These are phyloP conservation scores for Populus nigra DNA, from an alignment of 345 rosid species.

Conservation along the genomic window DNA sequence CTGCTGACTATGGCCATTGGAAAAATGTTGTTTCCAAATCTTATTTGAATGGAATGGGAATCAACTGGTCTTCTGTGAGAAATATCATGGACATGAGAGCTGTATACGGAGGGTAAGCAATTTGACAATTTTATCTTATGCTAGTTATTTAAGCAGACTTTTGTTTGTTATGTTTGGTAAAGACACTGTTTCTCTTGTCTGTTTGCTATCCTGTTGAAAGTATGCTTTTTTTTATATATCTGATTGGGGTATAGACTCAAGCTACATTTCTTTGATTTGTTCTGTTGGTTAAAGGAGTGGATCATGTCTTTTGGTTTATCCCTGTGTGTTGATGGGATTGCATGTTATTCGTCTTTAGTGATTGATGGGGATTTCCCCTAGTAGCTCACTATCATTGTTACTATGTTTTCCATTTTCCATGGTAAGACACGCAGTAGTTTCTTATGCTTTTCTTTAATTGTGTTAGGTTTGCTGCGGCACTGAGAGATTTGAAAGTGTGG, in stretches of 20 bases:
- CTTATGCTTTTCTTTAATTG: slow-evolving; percentile 15
- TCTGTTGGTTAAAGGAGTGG: neutral
- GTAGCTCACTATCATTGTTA: neutral
- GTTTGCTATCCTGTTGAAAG: neutral
- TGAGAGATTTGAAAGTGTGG: slow-evolving; percentile 73
- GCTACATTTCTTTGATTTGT: neutral
- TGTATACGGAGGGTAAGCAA: slow-evolving; percentile 80
- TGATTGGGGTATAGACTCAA: neutral
- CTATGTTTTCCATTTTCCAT: neutral
- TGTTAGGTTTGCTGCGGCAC: slow-evolving; percentile 70
- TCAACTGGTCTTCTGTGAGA: slow-evolving; percentile 77
- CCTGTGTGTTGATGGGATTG: neutral
- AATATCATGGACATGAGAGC: slow-evolving; percentile 96
- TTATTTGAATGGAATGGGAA: slow-evolving; percentile 75
- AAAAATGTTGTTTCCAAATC: slow-evolving; percentile 83
- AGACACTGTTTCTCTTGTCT: neutral
- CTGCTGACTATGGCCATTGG: slow-evolving; percentile 78
- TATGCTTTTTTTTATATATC: neutral
- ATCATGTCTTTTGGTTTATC: neutral
- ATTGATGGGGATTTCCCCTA: neutral
- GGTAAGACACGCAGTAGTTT: neutral
- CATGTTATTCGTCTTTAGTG: too few relatives aligned
- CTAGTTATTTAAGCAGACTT: neutral
- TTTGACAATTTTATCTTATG: neutral
- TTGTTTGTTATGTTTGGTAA: neutral